Evolutionary conservation across 805 yeast species (phyloP).

Genomic region (Wickerhamiella nectarea): DNA sequence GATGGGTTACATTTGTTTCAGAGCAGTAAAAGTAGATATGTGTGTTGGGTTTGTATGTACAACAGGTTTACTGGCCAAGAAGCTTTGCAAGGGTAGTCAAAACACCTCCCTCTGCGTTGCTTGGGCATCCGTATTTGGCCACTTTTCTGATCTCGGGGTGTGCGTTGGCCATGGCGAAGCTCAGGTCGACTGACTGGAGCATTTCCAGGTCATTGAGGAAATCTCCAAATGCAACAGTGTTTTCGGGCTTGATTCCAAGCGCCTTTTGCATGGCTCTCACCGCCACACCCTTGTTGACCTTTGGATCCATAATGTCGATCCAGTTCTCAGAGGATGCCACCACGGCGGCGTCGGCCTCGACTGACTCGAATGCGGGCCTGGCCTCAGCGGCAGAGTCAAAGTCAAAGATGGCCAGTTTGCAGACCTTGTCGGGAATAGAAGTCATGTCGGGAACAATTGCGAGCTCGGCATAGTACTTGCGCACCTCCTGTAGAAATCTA

Average conservation of each 20-base stretch:
- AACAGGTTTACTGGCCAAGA: not conserved
- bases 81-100: not conserved
- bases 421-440: conserved; percentile 6
- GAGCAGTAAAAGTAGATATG: too few species aligned
- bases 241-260: not conserved
- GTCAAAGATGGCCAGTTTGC: conserved; percentile 6
- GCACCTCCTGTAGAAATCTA: conserved; percentile 7
- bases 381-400: conserved; percentile 3
- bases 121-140: conserved; percentile 3
- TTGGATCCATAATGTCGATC: conserved; percentile 8
- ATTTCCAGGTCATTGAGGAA: conserved; percentile 7
- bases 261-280: conserved; percentile 6
- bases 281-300: conserved; percentile 7
- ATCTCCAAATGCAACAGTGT: conserved; percentile 6
- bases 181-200: conserved; percentile 1
- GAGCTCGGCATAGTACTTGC: conserved; percentile 6
- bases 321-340: conserved; percentile 7
- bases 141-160: conserved; percentile 1
- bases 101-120: conserved; percentile 1
- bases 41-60: not conserved
- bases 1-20: too few species aligned
- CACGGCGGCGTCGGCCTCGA: conserved; percentile 1
- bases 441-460: conserved; percentile 8
- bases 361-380: not conserved
- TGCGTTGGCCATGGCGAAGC: conserved; percentile 6